A percentile compares a stretch with the other conserved stretches of the same genome.
Evolutionary conservation across 768 basidiomycete species (phyloP).

Genomic region (Tremella fuciformis): DNA sequence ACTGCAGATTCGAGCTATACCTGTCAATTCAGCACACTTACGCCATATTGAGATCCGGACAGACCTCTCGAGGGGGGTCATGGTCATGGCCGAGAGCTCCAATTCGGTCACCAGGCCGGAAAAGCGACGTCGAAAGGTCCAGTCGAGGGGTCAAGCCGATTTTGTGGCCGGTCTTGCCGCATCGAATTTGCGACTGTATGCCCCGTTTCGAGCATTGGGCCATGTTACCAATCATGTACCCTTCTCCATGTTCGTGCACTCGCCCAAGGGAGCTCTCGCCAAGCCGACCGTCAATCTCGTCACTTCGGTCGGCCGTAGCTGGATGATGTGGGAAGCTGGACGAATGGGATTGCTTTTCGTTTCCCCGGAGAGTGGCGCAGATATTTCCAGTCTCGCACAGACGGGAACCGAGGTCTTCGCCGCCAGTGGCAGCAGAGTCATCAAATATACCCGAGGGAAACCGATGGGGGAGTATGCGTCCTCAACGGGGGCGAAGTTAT

Average conservation of each 20-base stretch:
- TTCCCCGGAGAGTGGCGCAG: constrained; percentile 73
- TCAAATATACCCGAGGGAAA: constrained; percentile 84
- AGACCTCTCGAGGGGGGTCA: background rate
- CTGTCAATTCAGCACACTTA: background rate
- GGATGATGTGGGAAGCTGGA: constrained; percentile 95
- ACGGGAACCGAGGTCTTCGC: constrained; percentile 85
- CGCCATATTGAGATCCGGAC: background rate
- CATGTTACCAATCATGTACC: constrained; percentile 87
- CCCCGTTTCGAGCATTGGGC: constrained; percentile 93
- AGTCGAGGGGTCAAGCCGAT: constrained; percentile 1
- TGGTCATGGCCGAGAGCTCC: constrained; percentile 2
- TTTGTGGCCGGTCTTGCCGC: background rate
- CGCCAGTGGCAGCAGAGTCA: constrained; percentile 63
- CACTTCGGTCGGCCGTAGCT: constrained; percentile 81
- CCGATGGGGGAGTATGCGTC: constrained; percentile 58
- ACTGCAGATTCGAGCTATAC: constrained; percentile 1
- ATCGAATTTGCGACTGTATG: constrained; percentile 60
- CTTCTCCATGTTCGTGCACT: constrained; percentile 78
- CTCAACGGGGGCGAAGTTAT: background rate
- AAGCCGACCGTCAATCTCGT: constrained; percentile 79
- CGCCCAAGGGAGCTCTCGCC: constrained; percentile 76
- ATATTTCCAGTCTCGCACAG: constrained; percentile 73
- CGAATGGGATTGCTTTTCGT: constrained; percentile 91
- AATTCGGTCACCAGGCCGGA: background rate
- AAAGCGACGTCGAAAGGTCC: background rate